A percentile compares a stretch with the other conserved stretches of the same genome.
Evolutionary conservation across 140 eudicot genomes (phyloP).

Genomic region (Oenanthe javanica): DNA sequence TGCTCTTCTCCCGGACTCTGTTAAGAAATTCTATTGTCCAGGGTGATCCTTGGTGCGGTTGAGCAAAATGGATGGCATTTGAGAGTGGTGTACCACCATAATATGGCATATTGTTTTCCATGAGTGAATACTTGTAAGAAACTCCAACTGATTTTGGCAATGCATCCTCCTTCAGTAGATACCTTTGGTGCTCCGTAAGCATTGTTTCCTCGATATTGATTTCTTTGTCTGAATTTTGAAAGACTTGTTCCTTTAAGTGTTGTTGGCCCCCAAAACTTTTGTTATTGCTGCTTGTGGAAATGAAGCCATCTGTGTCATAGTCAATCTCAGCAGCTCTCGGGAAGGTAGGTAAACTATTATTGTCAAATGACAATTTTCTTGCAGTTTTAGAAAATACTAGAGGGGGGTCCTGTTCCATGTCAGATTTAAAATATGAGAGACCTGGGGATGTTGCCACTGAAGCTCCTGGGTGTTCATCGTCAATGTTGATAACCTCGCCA

Average conservation of each 20-base stretch:
- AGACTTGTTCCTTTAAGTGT: slow-evolving; percentile 19
- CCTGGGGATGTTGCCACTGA: slow-evolving; percentile 10
- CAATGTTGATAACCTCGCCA: slow-evolving; percentile 68
- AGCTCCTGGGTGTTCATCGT: slow-evolving; percentile 28
- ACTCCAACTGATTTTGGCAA: slow-evolving; percentile 19
- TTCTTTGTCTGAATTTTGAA: slow-evolving; percentile 24
- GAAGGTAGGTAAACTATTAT: slow-evolving; percentile 36
- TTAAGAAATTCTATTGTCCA: slow-evolving; percentile 92
- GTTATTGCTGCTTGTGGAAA: slow-evolving; percentile 24
- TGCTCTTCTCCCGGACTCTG: slow-evolving; percentile 78
- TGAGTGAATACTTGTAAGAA: slow-evolving; percentile 17
- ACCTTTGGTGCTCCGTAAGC: slow-evolving; percentile 21
- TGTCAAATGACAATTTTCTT: slow-evolving; percentile 31
- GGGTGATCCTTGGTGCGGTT: slow-evolving; percentile 68
- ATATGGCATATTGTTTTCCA: slow-evolving; percentile 21
- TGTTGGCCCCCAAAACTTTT: slow-evolving; percentile 9
- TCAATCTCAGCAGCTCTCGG: slow-evolving; percentile 38
- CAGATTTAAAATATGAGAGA: slow-evolving; percentile 22
- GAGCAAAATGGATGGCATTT: slow-evolving; percentile 57
- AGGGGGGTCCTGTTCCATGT: slow-evolving; percentile 18
- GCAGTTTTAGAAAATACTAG: slow-evolving; percentile 17
- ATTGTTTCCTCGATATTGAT: slow-evolving; percentile 8
- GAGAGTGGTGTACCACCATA: slow-evolving; percentile 60
- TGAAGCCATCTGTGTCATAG: slow-evolving; percentile 39
- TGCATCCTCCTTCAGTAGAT: slow-evolving; percentile 22